Conservation (phyloP, 768 basidiomycete genomes). For the Boletellus sp. region DNA sequence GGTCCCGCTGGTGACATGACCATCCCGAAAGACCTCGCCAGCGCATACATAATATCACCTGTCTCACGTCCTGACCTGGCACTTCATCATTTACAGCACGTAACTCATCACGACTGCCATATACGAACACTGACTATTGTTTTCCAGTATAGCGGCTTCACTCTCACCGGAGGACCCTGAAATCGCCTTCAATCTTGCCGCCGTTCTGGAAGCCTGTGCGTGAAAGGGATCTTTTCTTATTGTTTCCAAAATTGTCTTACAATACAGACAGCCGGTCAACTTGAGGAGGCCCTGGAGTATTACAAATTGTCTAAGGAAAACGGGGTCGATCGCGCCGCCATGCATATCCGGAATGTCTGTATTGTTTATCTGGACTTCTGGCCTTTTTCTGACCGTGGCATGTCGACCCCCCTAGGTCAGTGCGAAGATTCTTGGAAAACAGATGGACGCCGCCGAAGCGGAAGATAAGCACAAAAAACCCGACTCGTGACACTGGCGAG, state of each 20-base stretch:
- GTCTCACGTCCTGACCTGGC: conserved; percentile 82
- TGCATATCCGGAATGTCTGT: conserved; percentile 80
- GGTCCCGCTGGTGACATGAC: conserved; percentile 19
- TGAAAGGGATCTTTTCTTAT: conserved; percentile 30
- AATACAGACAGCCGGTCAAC: conserved; percentile 55
- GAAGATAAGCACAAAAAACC: conserved; percentile 31
- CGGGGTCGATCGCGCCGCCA: conserved; percentile 77
- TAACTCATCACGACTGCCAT: conserved; percentile 28
- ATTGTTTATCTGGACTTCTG: conserved; percentile 12
- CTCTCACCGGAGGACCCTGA: conserved; percentile 87
- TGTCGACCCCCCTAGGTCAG: conserved; percentile 53
- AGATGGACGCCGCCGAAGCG: conserved; percentile 37
- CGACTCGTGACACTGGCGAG: conserved; percentile 22
- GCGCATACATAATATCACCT: conserved; percentile 82
- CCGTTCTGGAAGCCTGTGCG: conserved; percentile 85
- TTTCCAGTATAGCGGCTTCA: conserved; percentile 70
- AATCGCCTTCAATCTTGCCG: conserved; percentile 88
- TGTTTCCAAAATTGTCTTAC: conserved; percentile 34
- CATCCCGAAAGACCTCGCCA: conserved; percentile 66
- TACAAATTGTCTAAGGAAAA: conserved; percentile 76
- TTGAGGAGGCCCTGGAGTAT: conserved; percentile 77
- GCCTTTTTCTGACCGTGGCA: conserved; percentile 10
- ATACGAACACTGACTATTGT: conserved; percentile 32
- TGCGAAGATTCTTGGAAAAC: conserved; percentile 72
- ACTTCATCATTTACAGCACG: conserved; percentile 76